A percentile compares a stretch with the other conserved stretches of the same genome.
These are phyloP conservation scores for Serendipita indica DNA, from an alignment of 768 basidiomycete species.

Conservation along the genomic window DNA sequence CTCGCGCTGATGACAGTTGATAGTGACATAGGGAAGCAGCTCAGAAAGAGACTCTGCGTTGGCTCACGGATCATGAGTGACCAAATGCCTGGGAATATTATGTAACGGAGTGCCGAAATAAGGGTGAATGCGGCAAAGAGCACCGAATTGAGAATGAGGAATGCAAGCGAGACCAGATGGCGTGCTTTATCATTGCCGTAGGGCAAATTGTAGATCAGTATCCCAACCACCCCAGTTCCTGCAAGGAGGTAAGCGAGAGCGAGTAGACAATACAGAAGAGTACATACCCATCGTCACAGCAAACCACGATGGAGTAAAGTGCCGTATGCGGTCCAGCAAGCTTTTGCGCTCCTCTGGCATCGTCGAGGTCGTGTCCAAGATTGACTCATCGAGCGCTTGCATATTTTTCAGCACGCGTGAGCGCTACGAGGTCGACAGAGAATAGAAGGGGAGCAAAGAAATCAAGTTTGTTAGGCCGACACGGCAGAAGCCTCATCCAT, in stretches of 20 bases:
- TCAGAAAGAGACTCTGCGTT: slow-evolving; percentile 35
- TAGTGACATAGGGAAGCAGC: slow-evolving; percentile 33
- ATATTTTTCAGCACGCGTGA: too few relatives aligned
- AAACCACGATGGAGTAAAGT: slow-evolving; percentile 45
- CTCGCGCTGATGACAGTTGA: slow-evolving; percentile 43
- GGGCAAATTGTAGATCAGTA: slow-evolving; percentile 42
- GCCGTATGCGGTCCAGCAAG: slow-evolving; percentile 15
- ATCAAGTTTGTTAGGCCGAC: too few relatives aligned
- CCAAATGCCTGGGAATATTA: slow-evolving; percentile 39
- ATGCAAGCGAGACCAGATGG: slow-evolving; percentile 28
- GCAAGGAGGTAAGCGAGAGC: background rate
- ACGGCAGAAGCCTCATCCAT: too few relatives aligned
- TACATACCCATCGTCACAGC: slow-evolving; percentile 38
- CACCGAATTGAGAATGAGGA: slow-evolving; percentile 45
- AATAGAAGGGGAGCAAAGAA: too few relatives aligned
- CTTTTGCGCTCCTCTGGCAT: slow-evolving; percentile 3
- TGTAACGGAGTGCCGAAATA: slow-evolving; percentile 36
- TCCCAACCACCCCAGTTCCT: slow-evolving; percentile 40
- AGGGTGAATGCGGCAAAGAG: slow-evolving; percentile 38
- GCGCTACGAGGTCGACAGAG: too few relatives aligned
- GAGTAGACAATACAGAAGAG: background rate
- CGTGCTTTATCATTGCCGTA: slow-evolving; percentile 32
- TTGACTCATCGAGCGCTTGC: too few relatives aligned
- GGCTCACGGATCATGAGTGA: slow-evolving; percentile 34
- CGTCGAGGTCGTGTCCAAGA: too few relatives aligned